Evolutionary conservation across 2,329 filamentous ascomycete species (phyloP).

Genomic region (Rachicladosporium sp.): DNA sequence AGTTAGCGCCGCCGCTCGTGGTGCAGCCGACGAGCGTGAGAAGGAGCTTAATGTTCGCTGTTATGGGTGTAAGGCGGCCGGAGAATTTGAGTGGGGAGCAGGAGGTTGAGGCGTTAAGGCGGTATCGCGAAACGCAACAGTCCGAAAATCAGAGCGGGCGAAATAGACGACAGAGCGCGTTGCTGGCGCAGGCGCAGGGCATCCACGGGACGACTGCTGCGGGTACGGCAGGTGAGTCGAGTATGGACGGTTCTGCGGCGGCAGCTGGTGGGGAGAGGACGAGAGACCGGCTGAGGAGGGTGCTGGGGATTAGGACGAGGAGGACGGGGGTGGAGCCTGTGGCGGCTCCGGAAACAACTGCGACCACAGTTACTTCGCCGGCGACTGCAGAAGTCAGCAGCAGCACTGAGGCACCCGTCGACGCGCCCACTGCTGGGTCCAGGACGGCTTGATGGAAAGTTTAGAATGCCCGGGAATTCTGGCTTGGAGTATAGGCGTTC

Average conservation of each 20-base stretch:
- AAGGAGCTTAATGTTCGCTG: conserved; percentile 25
- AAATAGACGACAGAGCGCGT: background rate
- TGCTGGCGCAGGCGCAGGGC: background rate
- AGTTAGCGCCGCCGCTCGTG: conserved; percentile 12
- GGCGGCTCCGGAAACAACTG: background rate
- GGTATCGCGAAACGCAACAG: conserved; percentile 19
- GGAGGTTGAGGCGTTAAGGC: conserved; percentile 28
- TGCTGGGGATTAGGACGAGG: conserved; percentile 20
- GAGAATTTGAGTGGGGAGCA: conserved; percentile 31
- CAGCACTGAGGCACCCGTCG: no score
- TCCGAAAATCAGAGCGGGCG: conserved; percentile 5
- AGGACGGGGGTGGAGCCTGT: conserved; percentile 20
- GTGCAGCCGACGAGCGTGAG: conserved; percentile 13
- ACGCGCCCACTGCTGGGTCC: no score
- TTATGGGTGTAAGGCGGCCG: conserved; percentile 26
- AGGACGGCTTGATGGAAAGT: no score
- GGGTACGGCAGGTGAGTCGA: no score
- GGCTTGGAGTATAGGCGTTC: no score
- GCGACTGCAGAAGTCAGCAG: no score
- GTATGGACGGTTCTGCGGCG: conserved; percentile 1
- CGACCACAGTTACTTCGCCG: background rate
- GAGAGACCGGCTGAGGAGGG: conserved; percentile 11
- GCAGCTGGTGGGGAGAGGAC: conserved; percentile 12
- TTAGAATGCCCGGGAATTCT: no score
- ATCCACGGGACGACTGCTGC: no score